These are phyloP conservation scores for Oryza longistaminata DNA, from an alignment of 176 grass and related monocot species.

Conservation along the genomic window DNA sequence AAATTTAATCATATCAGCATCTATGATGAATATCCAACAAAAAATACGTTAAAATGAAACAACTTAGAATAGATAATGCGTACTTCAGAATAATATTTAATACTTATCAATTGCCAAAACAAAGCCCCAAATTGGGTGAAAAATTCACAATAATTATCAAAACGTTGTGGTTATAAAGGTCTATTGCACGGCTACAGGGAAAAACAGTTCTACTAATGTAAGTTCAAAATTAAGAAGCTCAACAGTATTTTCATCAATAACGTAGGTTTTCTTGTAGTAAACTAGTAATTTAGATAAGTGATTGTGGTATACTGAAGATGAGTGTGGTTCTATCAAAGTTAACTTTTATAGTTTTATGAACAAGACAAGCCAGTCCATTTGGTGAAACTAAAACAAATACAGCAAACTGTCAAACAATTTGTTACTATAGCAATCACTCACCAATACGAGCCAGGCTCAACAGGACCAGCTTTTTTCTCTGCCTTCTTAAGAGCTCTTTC, in stretches of 20 bases:
- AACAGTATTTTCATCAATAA: neutral
- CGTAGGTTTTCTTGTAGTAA: neutral
- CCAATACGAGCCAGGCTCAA: constrained; percentile 93
- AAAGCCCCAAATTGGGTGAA: constrained; percentile 13
- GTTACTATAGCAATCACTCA: constrained; percentile 41
- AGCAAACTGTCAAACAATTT: neutral
- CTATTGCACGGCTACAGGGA: neutral
- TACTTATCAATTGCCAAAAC: constrained; percentile 10
- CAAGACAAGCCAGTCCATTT: constrained; percentile 10
- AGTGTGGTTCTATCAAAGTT: neutral
- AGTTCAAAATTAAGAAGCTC: constrained; percentile 15
- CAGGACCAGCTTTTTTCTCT: constrained; percentile 84
- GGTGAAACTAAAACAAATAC: constrained; percentile 18
- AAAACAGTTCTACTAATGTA: constrained; percentile 8
- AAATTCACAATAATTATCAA: neutral
- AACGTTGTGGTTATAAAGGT: neutral
- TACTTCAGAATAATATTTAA: neutral
- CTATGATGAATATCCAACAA: neutral
- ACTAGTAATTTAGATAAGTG: neutral
- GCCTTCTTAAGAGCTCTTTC: constrained; percentile 85
- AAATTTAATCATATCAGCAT: neutral
- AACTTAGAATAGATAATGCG: constrained; percentile 27
- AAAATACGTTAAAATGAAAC: neutral
- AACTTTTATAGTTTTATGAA: neutral
- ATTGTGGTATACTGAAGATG: neutral